Base-by-base conservation (phyloP, 768 basidiomycete genomes). In the Macrolepiota albuminosa region DNA sequence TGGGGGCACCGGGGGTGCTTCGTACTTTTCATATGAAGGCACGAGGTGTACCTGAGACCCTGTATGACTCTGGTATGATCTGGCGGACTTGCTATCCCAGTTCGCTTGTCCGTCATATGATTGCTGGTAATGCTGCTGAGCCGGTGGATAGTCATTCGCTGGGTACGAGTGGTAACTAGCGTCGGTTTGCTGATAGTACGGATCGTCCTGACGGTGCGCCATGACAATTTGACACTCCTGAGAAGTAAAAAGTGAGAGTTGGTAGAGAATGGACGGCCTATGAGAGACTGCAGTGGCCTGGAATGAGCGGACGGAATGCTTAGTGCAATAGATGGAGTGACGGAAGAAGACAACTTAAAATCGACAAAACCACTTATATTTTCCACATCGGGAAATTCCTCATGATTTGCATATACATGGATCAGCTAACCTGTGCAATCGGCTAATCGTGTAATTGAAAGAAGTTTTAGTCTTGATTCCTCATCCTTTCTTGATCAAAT, bases 11-110 rank as follows among this genome's bases (percentile, higher is more conserved):
- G 85, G 83, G 13, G 87, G 82, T 3, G 73, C 70, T 47, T 68
- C 64, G 53, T 67, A 76, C 81, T 83, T 82, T 64, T 81, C 86
- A 56, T 88, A 82, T 33, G 87, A 60, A 56, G 59, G 81, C 56
- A 84, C 83, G 63, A 91, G 83, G 68, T 91, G 88, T 31, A 77
- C 83, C 66, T 91, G 88, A 5, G 90, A 91, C 71, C 87, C 84
- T 64, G 78, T 79, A 66, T 80, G 82, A 70, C 86, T 87, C 69
- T 85, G 80, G 69, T 82, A 83, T 31, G 87, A 88, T 61, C 85
- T 84, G 49, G 76, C 73, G 5, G 84, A 86, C 67, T 77, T 79
- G 34, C 71, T 65, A 63, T 82, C 81, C 78, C 79, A 81, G 57
- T 80, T 79, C 45, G 68, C 59, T 54, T 76, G 73, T 61, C 72